Evolutionary conservation across 1,284 basidiomycete species (phyloP).

Genomic region (Gymnopus androsaceus): DNA sequence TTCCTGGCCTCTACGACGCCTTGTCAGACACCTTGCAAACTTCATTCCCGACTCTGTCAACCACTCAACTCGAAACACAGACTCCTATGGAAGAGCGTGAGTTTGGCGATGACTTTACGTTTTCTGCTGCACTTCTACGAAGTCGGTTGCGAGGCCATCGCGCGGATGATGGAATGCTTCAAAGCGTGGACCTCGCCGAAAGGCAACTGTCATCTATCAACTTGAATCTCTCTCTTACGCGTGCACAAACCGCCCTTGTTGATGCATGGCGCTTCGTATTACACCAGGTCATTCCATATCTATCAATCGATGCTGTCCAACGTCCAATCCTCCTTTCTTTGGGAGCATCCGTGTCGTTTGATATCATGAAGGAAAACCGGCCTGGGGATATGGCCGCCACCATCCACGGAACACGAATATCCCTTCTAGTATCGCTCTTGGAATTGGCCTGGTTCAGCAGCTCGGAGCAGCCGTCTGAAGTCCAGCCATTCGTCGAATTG

Average conservation of each 20-base stretch:
- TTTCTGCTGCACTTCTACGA: constrained; percentile 56
- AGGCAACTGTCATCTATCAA: constrained; percentile 69
- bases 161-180: constrained; percentile 39
- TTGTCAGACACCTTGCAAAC: constrained; percentile 47
- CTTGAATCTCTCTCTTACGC: constrained; percentile 82
- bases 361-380: constrained; percentile 70
- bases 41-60: constrained; percentile 54
- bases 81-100: constrained; percentile 69
- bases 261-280: constrained; percentile 81
- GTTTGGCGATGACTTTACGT: constrained; percentile 81
- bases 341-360: constrained; percentile 63
- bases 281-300: constrained; percentile 62
- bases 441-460: constrained; percentile 79
- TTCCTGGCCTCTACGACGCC: constrained; percentile 67
- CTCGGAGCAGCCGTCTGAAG: constrained; percentile 55
- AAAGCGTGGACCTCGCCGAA: constrained; percentile 48
- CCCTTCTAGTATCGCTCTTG: constrained; percentile 73
- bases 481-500: constrained; percentile 63
- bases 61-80: constrained; percentile 67
- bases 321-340: constrained; percentile 61
- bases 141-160: constrained; percentile 55
- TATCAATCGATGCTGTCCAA: constrained; percentile 58
- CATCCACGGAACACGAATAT: constrained; percentile 77
- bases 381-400: constrained; percentile 84
- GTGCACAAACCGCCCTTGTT: constrained; percentile 74